These are phyloP conservation scores for Boletus calvinii DNA, from an alignment of 1,284 basidiomycete genomes.

Conservation along the genomic window DNA sequence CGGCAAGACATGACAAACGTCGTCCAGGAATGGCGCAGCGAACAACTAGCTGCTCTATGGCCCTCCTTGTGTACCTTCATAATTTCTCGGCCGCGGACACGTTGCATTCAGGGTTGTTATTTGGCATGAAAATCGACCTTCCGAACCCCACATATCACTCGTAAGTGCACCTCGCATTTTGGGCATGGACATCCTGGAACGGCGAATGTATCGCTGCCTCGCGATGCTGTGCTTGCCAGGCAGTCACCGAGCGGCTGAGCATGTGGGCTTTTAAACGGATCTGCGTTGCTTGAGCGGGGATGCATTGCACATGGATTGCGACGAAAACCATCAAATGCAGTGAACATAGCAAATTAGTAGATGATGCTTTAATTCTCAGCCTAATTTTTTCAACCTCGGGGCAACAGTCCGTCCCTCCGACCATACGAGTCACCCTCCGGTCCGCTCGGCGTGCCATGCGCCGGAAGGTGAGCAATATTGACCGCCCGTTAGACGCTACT, in stretches of 20 bases:
- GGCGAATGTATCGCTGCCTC: neutral
- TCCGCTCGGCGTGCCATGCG: neutral
- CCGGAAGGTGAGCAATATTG: neutral
- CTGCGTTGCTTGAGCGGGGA: slow-evolving; percentile 28
- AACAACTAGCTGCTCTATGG: neutral
- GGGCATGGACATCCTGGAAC: slow-evolving; percentile 5
- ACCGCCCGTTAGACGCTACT: slow-evolving; percentile 49
- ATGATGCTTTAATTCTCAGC: slow-evolving; percentile 14
- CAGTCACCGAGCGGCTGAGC: neutral
- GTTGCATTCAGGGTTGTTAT: slow-evolving; percentile 14
- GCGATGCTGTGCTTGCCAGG: neutral
- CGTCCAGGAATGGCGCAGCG: neutral
- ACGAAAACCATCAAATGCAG: slow-evolving; percentile 14
- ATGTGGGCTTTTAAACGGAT: neutral
- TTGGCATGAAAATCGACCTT: neutral
- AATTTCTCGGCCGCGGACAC: slow-evolving; percentile 1
- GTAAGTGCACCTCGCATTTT: slow-evolving; percentile 13
- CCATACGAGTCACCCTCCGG: neutral
- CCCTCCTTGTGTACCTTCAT: neutral
- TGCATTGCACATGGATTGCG: slow-evolving; percentile 23
- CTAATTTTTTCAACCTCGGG: slow-evolving; percentile 10
- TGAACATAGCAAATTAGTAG: slow-evolving; percentile 23
- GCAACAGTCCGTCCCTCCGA: neutral
- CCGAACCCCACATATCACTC: neutral
- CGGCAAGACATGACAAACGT: slow-evolving; percentile 2